Conservation (phyloP, 805 yeast species). For the Barnettozyma siamensis region DNA sequence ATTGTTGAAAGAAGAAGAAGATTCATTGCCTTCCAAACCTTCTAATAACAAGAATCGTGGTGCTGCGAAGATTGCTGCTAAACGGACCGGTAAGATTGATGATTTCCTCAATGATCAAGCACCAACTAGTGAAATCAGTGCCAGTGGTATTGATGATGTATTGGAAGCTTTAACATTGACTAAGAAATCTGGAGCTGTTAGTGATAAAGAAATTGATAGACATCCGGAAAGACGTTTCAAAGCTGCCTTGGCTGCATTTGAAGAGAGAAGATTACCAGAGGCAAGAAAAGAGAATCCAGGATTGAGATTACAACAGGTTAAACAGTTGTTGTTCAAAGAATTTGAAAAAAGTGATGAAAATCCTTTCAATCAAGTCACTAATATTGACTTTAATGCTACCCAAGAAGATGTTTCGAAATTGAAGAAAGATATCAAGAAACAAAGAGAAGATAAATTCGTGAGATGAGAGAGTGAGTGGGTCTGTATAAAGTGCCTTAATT, state of each 20-base stretch:
- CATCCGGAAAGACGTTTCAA: slow-evolving; percentile 88
- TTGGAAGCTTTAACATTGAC: slow-evolving; percentile 72
- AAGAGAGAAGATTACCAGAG: slow-evolving; percentile 67
- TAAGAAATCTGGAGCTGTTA: slow-evolving; percentile 48
- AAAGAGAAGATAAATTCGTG: slow-evolving; percentile 37
- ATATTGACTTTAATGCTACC: slow-evolving; percentile 56
- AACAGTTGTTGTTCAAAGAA: slow-evolving; percentile 69
- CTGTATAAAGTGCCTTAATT: too few species aligned
- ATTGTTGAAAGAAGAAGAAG: slow-evolving; percentile 58
- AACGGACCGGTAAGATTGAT: slow-evolving; percentile 57
- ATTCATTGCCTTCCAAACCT: slow-evolving; percentile 54
- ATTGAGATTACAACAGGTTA: slow-evolving; percentile 69
- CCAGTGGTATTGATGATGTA: slow-evolving; percentile 73
- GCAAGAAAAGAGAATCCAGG: slow-evolving; percentile 74
- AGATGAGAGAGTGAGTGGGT: too few species aligned
- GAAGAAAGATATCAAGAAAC: slow-evolving; percentile 42
- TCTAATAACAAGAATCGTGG: slow-evolving; percentile 51
- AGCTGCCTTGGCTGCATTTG: slow-evolving; percentile 69
- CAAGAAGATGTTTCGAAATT: slow-evolving; percentile 41
- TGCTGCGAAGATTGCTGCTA: slow-evolving; percentile 59
- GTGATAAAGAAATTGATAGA: slow-evolving; percentile 62
- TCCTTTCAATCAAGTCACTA: slow-evolving; percentile 73
- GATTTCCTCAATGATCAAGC: slow-evolving; percentile 54
- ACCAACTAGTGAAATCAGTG: slow-evolving; percentile 50
- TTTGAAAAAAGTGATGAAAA: slow-evolving; percentile 76